Base-by-base conservation (phyloP, 345 rosid species). In the Murraya paniculata region DNA sequence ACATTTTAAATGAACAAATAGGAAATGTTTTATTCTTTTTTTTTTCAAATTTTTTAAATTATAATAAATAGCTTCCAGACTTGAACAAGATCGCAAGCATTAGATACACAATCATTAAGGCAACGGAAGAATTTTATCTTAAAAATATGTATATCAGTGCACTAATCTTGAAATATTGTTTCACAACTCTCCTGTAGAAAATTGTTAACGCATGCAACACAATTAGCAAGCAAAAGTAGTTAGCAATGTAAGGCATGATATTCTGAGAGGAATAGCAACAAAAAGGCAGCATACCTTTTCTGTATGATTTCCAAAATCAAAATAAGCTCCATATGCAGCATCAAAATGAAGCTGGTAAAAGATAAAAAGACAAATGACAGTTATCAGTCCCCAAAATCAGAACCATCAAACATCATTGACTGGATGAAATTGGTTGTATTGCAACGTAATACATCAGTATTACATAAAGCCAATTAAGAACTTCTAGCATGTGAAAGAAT, bases 231-330 rank as follows among this genome's bases (percentile, higher is more conserved):
- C 28, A 45, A 13, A 7, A 74, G 53, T 48, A 62, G 19, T 45
- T 21, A 9, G 57, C 66, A 64, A 22, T 50, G 19, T 28, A 74
- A 30, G 50, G 66, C 33, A 58, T 25, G 14, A 57, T 27, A 58
- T 45, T 58, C 59, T 72, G 56, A 68, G 70, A 73, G 33, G 16
- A 82, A 77, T 27, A 64, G 30, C 33, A 48, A 73, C 24, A 35
- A 55, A 50, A 28, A 72, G 80, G 79, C 36, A 65, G n/a, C 78
- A 53, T 82, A 93, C 98, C 86, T 93, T 85, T 85, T 95, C 98
- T 28, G 97, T 91, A 77, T 95, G 98, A 81, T 95, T 91, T 55
- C 99, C 98, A 76, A 86, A 95, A 85, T 95, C 99, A 73, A 90
- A 88, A 81, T 92, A 95, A 80, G 97, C 88, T 82, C 98, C 97